These are phyloP conservation scores for Tetratostichococcus sp. DNA, from an alignment of 139 green algal species.

Conservation along the genomic window DNA sequence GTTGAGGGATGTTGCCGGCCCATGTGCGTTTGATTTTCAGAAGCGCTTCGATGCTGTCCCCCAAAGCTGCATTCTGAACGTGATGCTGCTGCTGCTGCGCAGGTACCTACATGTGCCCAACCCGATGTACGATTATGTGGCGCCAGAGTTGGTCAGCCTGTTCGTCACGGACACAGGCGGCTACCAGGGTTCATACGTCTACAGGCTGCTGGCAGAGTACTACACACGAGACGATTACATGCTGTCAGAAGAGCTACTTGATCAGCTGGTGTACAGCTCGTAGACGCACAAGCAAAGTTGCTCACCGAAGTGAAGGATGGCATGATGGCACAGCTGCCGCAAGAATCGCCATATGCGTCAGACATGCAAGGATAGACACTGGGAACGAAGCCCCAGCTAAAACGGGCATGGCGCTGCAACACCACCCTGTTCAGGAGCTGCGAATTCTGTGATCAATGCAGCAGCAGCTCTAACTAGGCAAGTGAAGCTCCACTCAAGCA, in stretches of 20 bases:
- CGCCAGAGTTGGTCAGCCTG: conserved; percentile 84
- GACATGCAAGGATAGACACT: too few species aligned
- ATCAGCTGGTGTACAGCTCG: neutral
- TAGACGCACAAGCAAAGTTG: too few species aligned
- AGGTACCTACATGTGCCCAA: conserved; percentile 78
- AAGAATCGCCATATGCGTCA: too few species aligned
- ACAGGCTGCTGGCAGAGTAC: conserved; percentile 83
- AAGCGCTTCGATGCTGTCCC: neutral
- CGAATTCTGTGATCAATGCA: too few species aligned
- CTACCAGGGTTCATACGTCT: conserved; percentile 78
- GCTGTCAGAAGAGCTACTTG: neutral
- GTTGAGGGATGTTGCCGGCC: too few species aligned
- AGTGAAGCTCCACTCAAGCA: too few species aligned
- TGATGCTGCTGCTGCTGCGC: neutral
- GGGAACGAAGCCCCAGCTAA: too few species aligned
- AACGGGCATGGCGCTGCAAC: too few species aligned
- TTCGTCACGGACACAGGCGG: conserved; percentile 88
- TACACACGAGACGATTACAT: neutral
- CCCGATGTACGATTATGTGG: conserved; percentile 91
- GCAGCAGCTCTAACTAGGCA: too few species aligned
- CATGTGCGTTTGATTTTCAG: neutral
- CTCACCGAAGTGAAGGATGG: too few species aligned
- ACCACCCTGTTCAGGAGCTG: too few species aligned
- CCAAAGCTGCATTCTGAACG: neutral
- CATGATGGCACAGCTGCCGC: too few species aligned